Conservation (phyloP, 495 filamentous ascomycete genomes). For the Neurospora tetraspora region DNA sequence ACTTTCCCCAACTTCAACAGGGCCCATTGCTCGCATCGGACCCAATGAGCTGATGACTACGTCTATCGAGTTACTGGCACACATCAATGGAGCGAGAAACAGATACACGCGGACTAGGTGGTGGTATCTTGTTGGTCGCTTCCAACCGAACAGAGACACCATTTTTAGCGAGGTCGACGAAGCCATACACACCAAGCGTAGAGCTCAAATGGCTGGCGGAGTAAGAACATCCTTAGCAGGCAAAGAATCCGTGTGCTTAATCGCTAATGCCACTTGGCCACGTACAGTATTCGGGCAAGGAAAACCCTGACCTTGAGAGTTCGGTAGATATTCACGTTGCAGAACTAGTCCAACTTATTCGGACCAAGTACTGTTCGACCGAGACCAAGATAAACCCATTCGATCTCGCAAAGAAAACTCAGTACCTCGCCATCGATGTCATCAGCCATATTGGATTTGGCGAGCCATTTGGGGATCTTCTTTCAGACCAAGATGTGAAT, state of each 20-base stretch:
- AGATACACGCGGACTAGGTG: conserved; percentile 19
- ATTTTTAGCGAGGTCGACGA: conserved; percentile 25
- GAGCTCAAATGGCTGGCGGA: conserved; percentile 25
- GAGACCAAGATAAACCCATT: conserved; percentile 23
- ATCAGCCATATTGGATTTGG: conserved; percentile 30
- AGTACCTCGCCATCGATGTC: conserved; percentile 33
- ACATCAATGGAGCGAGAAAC: conserved; percentile 26
- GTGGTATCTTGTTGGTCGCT: conserved; percentile 17
- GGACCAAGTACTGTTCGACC: conserved; percentile 33
- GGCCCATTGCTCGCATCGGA: conserved; percentile 27
- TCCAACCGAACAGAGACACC: conserved; percentile 24
- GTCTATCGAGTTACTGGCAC: conserved; percentile 24
- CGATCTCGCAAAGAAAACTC: conserved; percentile 32
- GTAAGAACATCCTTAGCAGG: conserved; percentile 18
- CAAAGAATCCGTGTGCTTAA: too few relatives aligned
- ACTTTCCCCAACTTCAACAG: conserved; percentile 6
- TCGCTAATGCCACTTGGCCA: background rate
- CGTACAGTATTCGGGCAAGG: conserved; percentile 32
- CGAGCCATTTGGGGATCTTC: conserved; percentile 26
- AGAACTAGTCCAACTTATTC: conserved; percentile 32
- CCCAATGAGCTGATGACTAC: conserved; percentile 33
- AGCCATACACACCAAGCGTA: conserved; percentile 20
- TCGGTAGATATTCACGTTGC: conserved; percentile 32
- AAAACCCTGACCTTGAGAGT: conserved; percentile 29
- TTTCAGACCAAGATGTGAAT: conserved; percentile 21